These are phyloP conservation scores for Hordeum marinum DNA, from an alignment of 176 grass and related monocot species.

Conservation along the genomic window DNA sequence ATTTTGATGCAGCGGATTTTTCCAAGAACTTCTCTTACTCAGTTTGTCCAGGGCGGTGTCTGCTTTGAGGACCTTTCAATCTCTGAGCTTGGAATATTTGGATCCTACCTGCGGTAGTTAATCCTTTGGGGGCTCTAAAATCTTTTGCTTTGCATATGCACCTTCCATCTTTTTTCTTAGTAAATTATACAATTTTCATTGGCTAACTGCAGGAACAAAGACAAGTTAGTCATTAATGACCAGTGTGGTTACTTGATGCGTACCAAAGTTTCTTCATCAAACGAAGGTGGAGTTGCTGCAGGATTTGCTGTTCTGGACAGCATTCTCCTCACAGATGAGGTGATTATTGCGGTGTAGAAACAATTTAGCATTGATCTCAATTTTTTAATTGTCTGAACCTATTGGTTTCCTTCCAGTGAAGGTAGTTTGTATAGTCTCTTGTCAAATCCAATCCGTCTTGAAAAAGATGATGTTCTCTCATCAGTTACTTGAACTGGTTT, in stretches of 20 bases:
- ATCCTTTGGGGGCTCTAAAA: background rate
- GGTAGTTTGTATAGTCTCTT: background rate
- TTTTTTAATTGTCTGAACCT: background rate
- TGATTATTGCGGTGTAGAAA: conserved; percentile 20
- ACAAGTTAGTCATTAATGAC: conserved; percentile 72
- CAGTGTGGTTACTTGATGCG: conserved; percentile 84
- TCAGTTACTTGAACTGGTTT: background rate
- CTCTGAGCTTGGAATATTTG: conserved; percentile 88
- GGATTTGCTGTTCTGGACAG: conserved; percentile 93
- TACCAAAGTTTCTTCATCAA: conserved; percentile 92
- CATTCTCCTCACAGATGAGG: conserved; percentile 67
- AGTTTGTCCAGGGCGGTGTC: conserved; percentile 65
- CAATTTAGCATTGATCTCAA: background rate
- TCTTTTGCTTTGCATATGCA: background rate
- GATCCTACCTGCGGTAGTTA: conserved; percentile 68
- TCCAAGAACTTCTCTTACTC: conserved; percentile 58
- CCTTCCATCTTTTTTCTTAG: background rate
- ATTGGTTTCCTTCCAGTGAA: background rate
- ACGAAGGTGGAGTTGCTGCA: conserved; percentile 92
- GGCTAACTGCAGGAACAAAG: conserved; percentile 60
- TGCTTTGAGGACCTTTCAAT: conserved; percentile 72
- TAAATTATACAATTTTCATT: background rate
- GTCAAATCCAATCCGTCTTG: background rate
- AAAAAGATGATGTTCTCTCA: background rate
- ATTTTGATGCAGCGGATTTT: conserved; percentile 99